Evolutionary conservation across 2,329 filamentous ascomycete genomes (phyloP).

Genomic region (Aspergillus nomiae): DNA sequence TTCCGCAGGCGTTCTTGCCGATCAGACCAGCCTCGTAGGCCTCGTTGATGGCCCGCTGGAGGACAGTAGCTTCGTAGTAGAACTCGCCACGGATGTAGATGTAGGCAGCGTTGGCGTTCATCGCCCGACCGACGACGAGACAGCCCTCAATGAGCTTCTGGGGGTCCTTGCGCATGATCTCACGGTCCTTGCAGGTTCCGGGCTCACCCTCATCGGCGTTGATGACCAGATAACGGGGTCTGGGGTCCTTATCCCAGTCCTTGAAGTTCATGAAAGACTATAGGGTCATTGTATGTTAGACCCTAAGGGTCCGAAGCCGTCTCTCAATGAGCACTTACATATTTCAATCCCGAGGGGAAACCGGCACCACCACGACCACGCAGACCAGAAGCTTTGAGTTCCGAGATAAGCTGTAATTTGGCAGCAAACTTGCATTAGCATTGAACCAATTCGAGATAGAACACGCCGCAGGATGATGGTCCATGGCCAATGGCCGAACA

Average conservation of each 20-base stretch:
- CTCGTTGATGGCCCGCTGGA: slow-evolving; percentile 96
- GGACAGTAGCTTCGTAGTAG: slow-evolving; percentile 88
- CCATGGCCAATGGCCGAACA: slow-evolving; percentile 18
- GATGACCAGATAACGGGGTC: slow-evolving; percentile 94
- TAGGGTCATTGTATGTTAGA: neutral
- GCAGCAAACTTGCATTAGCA: neutral
- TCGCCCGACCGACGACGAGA: slow-evolving; percentile 90
- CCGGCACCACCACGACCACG: slow-evolving; percentile 95
- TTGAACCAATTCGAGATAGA: neutral
- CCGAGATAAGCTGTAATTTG: slow-evolving; percentile 74
- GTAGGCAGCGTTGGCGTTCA: slow-evolving; percentile 98
- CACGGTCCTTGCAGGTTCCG: slow-evolving; percentile 98
- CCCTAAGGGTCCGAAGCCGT: neutral
- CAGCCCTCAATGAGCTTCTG: slow-evolving; percentile 99
- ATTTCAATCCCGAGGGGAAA: slow-evolving; percentile 98
- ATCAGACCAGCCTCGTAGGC: slow-evolving; percentile 93
- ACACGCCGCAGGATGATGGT: neutral
- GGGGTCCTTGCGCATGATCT: slow-evolving; percentile 99
- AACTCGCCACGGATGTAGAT: slow-evolving; percentile 99
- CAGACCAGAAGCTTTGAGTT: slow-evolving; percentile 95
- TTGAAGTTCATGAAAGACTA: slow-evolving; percentile 99
- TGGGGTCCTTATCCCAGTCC: slow-evolving; percentile 96
- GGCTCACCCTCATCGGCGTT: slow-evolving; percentile 99
- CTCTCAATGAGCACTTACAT: slow-evolving; percentile 63
- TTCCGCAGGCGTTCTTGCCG: slow-evolving; percentile 96